Evolutionary conservation across 2,329 filamentous ascomycete species (phyloP).

Genomic region (Hysterium pulicare): DNA sequence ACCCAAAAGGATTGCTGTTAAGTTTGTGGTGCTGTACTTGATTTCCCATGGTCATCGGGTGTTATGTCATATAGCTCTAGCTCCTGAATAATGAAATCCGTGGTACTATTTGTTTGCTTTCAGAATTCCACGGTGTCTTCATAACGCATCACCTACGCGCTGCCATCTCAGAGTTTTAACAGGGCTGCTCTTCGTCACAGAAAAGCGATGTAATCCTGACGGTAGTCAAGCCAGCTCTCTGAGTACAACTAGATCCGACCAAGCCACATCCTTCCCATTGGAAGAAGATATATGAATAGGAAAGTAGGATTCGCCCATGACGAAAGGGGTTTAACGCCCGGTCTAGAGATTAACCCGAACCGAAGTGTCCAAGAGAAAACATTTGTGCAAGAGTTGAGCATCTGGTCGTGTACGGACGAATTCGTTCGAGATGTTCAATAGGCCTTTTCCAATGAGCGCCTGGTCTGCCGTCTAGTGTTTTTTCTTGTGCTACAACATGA

Average conservation of each 20-base stretch:
- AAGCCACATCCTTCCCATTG: slow-evolving; percentile 1
- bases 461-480: slow-evolving; percentile 38
- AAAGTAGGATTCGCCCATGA: slow-evolving; percentile 7
- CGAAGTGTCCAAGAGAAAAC: slow-evolving; percentile 30
- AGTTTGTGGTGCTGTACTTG: neutral
- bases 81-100: slow-evolving; percentile 37
- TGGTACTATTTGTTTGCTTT: slow-evolving; percentile 37
- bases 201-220: slow-evolving; percentile 35
- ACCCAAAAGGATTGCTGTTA: no score
- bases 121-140: slow-evolving; percentile 38
- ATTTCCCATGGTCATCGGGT: neutral
- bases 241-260: neutral
- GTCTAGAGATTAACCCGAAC: slow-evolving; percentile 1
- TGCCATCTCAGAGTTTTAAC: slow-evolving; percentile 38
- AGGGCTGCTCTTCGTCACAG: slow-evolving; percentile 36
- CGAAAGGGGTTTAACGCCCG: slow-evolving; percentile 6
- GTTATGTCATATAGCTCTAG: slow-evolving; percentile 25
- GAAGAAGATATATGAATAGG: slow-evolving; percentile 11
- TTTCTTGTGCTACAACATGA: slow-evolving; percentile 37
- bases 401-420: slow-evolving; percentile 33
- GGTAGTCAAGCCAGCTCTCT: neutral
- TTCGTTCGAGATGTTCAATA: slow-evolving; percentile 33
- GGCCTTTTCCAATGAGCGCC: slow-evolving; percentile 35
- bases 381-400: slow-evolving; percentile 30
- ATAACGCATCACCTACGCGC: slow-evolving; percentile 40